phyloP scores from a whole-genome alignment of 2,329 filamentous ascomycete species.

The Rhynchosporium secalis region DNA sequence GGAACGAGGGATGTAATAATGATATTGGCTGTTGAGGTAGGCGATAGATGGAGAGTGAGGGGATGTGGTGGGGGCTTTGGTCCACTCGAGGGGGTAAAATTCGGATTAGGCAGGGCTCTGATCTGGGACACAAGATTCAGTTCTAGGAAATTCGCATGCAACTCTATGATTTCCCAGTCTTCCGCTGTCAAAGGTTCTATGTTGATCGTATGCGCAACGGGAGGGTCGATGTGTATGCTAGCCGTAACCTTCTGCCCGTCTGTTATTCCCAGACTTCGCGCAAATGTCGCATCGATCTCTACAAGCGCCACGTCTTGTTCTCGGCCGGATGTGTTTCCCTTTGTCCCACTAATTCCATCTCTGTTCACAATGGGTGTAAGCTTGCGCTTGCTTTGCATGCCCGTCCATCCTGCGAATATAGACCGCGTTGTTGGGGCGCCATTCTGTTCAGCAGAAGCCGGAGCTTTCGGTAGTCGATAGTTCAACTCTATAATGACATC shows the following conservation, averaged over 20 bases:
- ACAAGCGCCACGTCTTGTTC: conserved; percentile 78
- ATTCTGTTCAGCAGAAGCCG: conserved; percentile 48
- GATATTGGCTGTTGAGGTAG: conserved; percentile 93
- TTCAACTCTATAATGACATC: conserved; percentile 94
- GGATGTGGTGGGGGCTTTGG: conserved; percentile 66
- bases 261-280: conserved; percentile 69
- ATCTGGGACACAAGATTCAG: conserved; percentile 92
- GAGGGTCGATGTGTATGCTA: conserved; percentile 82
- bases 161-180: conserved; percentile 98
- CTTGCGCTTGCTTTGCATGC: conserved; percentile 91
- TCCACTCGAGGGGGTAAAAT: conserved; percentile 55
- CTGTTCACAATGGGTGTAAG: conserved; percentile 70
- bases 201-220: conserved; percentile 88
- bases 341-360: conserved; percentile 65
- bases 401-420: conserved; percentile 92
- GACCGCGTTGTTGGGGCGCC: conserved; percentile 59
- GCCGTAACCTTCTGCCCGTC: conserved; percentile 78
- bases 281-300: conserved; percentile 86
- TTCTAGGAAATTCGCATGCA: conserved; percentile 94
- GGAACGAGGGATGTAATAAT: conserved; percentile 82
- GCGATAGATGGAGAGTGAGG: conserved; percentile 88
- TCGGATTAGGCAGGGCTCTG: conserved; percentile 86
- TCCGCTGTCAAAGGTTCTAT: conserved; percentile 94
- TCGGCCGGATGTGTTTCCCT: conserved; percentile 55
- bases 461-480: conserved; percentile 62